phyloP scores from a whole-genome alignment of 2,329 filamentous ascomycete species.

The Xylaria sp. region DNA sequence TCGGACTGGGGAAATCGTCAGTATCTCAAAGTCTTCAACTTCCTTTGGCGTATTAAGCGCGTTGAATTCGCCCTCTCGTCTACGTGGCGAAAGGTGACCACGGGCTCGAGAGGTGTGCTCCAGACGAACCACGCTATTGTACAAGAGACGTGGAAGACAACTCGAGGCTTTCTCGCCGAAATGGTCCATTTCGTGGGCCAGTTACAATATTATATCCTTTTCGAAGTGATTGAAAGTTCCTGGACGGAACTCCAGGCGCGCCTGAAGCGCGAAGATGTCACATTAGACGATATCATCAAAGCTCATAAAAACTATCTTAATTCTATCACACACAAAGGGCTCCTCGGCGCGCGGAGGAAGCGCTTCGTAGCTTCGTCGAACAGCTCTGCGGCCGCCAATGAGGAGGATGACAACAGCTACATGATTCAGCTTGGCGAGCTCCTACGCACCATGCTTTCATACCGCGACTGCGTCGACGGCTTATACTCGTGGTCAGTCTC shows the following conservation, averaged over 20 bases:
- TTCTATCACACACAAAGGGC: conserved; percentile 93
- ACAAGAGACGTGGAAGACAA: conserved; percentile 84
- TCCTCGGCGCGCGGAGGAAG: conserved; percentile 74
- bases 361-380: conserved; percentile 51
- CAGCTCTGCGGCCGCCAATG: conserved; percentile 47
- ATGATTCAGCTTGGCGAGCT: conserved; percentile 91
- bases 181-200: conserved; percentile 99
- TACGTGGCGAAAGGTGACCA: conserved; percentile 96
- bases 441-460: conserved; percentile 89
- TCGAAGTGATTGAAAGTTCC: conserved; percentile 95
- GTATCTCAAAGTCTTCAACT: conserved; percentile 99
- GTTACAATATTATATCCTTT: conserved; percentile 97
- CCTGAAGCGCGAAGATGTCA: conserved; percentile 83
- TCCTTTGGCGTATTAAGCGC: conserved; percentile 96
- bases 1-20: conserved; percentile 95
- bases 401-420: conserved; percentile 77
- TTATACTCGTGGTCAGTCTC: conserved; percentile 94
- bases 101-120: conserved; percentile 88
- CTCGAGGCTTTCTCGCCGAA: conserved; percentile 86
- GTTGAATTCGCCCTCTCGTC: conserved; percentile 92
- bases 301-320: conserved; percentile 91
- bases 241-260: conserved; percentile 90
- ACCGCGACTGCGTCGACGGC: conserved; percentile 91
- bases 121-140: conserved; percentile 73
- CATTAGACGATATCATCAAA: conserved; percentile 91